phyloP scores from a whole-genome alignment of 495 filamentous ascomycete species.

The Symbiotaphrina buchneri region DNA sequence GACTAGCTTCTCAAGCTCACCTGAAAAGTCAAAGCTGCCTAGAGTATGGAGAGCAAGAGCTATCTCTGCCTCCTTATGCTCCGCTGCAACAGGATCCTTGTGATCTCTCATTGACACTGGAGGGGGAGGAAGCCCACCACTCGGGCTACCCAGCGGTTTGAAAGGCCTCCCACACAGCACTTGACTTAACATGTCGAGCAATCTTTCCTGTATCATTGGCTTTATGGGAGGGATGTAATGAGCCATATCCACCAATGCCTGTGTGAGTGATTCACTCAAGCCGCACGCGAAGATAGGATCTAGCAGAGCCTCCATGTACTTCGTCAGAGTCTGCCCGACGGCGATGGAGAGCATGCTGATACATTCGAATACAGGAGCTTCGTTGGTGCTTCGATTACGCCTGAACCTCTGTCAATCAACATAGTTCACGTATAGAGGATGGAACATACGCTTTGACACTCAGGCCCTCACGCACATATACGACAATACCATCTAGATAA shows the following conservation, averaged over 20 bases:
- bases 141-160: slow-evolving; percentile 71
- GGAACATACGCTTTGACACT: slow-evolving; percentile 41
- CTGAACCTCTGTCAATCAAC: slow-evolving; percentile 15
- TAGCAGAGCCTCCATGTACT: slow-evolving; percentile 88
- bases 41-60: slow-evolving; percentile 81
- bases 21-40: slow-evolving; percentile 87
- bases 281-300: slow-evolving; percentile 96
- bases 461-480: slow-evolving; percentile 78
- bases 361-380: slow-evolving; percentile 89
- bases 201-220: slow-evolving; percentile 71
- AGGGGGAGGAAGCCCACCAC: slow-evolving; percentile 36
- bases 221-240: slow-evolving; percentile 95
- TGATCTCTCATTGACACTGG: slow-evolving; percentile 74
- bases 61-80: slow-evolving; percentile 69
- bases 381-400: slow-evolving; percentile 52
- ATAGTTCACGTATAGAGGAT: slow-evolving; percentile 4
- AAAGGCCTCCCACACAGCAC: slow-evolving; percentile 84
- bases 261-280: slow-evolving; percentile 73
- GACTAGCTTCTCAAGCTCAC: slow-evolving; percentile 11
- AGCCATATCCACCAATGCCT: slow-evolving; percentile 92
- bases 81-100: slow-evolving; percentile 43
- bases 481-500: slow-evolving; percentile 81
- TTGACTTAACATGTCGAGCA: slow-evolving; percentile 86
- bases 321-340: slow-evolving; percentile 88
- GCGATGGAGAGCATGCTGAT: slow-evolving; percentile 91